Evolutionary conservation across 495 filamentous ascomycete genomes (phyloP), one percentile per base, ranked within the genome.

Genomic region (Friedmanniomyces simplex): DNA sequence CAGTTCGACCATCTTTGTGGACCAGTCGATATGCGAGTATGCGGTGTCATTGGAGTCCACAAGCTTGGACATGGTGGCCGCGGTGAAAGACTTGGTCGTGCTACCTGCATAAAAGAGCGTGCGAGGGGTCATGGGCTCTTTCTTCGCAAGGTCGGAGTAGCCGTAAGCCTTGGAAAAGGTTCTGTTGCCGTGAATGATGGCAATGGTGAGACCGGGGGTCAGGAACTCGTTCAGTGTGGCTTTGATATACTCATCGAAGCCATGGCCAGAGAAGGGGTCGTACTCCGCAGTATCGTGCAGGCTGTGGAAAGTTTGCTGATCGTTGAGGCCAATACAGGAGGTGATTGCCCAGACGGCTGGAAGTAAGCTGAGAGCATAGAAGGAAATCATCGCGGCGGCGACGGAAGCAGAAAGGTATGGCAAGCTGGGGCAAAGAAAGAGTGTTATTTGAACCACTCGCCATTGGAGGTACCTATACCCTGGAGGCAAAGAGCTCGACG

Each of bases 1-100:
- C 6, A 83, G 53, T 12, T 70, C 61, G 18, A 71, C 58, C 22
- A 83, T 61, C 7, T 76, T 74, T 0, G 79, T 81, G 4, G 71
- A 66, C 68, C 76, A 83, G 10, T 2, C 5, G n/a, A 58, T 32
- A 11, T 52, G 46, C n/a, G 4, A 26, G 26, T 32, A 8, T 32
- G 42, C 52, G 20, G 48, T 45, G 21, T 52, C 43, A 7, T 56
- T 56, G 41, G 43, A 5, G 14, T 56, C 54, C 21, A 47, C 21
- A 30, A 58, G 12, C 30, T 20, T 6, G 52, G 42, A 25, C 41
- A 50, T 7, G 41, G 3, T 1, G 28, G 46, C 45, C 45, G 41
- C 11, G 55, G 46, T 5, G 55, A 45, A 45, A 45, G 52, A 22
- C 30, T 58, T 58, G 6, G 46, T 58, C 22, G 55, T 58, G 39